Base-by-base conservation (phyloP, 768 basidiomycete genomes). In the Dioszegia aurantiaca region DNA sequence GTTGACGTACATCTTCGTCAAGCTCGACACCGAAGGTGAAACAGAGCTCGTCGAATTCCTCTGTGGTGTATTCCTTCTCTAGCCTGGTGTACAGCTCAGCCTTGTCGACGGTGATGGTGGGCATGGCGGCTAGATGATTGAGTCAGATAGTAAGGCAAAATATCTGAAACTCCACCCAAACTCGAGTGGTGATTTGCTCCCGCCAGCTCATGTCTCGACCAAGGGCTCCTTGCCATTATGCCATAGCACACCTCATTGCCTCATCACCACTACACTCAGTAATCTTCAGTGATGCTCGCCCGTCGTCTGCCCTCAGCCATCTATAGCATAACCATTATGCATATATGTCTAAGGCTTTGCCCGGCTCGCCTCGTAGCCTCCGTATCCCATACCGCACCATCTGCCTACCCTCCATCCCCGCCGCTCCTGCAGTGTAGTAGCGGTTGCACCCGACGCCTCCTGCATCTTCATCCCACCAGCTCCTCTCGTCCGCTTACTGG, bases 21-120 rank as follows among this genome's bases (percentile, higher is more conserved):
- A 98, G 81, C 79, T 99, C 95, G 45, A 99, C 80, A 55, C 95
- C 95, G 78, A 93, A 99, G 65, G 98, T 90, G 80, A 99, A 99
- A 68, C 90, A 89, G 52, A 98, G 83, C 73, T 85, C 84, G 79
- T 98, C 95, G 68, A 98, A 97, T 63, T 93, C 92, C 62, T 94
- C 87, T 41, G 89, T 85, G 48, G 91, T 84, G 79, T 89, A 98
- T 69, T 84, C 82, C 65, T 82, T 82, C 27, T 87, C 92, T 23
- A 99, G 85, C 44, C 89, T 80, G 63, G 86, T 83, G 83, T 87
- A 97, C 48, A 99, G 86, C 77, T 95, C 90, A 44, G 85, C 89
- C 78, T 97, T 97, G 81, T 97, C 89, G 59, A 98, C 89, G 19
- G 91, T 82, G 76, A 99, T 83, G 63, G 95, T 98, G 60, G 95